These are phyloP conservation scores for Fusarium palustre DNA, from an alignment of 2,329 filamentous ascomycete genomes.

Conservation along the genomic window DNA sequence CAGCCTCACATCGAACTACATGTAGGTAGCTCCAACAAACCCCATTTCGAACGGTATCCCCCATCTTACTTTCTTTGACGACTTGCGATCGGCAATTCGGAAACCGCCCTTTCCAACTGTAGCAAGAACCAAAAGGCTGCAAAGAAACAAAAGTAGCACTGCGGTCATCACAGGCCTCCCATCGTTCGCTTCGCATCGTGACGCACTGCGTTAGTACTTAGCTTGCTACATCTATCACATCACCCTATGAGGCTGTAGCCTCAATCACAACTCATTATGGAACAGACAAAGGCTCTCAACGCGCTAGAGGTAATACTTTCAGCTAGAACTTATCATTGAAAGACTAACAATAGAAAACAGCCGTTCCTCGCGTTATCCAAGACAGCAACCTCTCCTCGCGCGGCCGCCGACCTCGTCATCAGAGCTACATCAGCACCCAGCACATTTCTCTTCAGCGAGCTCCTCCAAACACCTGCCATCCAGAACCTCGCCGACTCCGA, in stretches of 20 bases:
- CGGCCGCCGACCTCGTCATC: slow-evolving; percentile 85
- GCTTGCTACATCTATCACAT: slow-evolving; percentile 10
- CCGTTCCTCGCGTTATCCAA: slow-evolving; percentile 93
- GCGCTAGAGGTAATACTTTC: slow-evolving; percentile 66
- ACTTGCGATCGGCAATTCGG: slow-evolving; percentile 2
- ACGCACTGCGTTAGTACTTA: slow-evolving; percentile 4
- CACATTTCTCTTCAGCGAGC: slow-evolving; percentile 93
- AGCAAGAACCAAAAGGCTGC: not conserved
- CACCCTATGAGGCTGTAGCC: slow-evolving; percentile 42
- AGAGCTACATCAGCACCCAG: slow-evolving; percentile 90
- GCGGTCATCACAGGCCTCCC: not conserved
- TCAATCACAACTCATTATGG: slow-evolving; percentile 64
- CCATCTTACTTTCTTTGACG: slow-evolving; percentile 11
- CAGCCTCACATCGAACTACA: slow-evolving; percentile 42
- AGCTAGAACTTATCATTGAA: accelerated
- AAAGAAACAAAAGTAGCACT: not conserved
- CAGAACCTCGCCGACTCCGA: slow-evolving; percentile 76
- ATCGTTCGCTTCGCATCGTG: not conserved
- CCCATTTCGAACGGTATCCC: slow-evolving; percentile 22
- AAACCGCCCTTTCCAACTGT: no score
- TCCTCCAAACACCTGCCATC: slow-evolving; percentile 84
- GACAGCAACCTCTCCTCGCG: slow-evolving; percentile 83
- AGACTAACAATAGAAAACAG: slow-evolving; percentile 59
- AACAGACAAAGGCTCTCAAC: slow-evolving; percentile 76
- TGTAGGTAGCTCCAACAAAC: slow-evolving; percentile 21